Evolutionary conservation across 73 alveolate species (phyloP), one percentile per base, ranked within the genome.

Genomic region (Urostyla sp.): DNA sequence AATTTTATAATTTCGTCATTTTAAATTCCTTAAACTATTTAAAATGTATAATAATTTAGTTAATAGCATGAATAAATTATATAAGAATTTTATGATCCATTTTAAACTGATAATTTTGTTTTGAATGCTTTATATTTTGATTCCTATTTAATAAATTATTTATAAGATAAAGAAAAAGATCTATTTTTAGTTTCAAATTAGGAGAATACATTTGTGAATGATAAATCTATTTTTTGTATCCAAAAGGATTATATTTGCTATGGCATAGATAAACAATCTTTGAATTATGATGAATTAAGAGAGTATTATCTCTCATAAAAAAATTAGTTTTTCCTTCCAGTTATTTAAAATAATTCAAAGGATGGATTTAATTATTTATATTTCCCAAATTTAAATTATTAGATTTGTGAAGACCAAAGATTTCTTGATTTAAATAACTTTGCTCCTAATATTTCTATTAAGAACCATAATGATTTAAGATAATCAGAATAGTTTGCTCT

Each of bases 121-220:
- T 69, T 67, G 20, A 40, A 55, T 4, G 30, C 49, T 1, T 46
- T 69, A 40, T 69, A 69, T 31, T 69, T 69, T 23, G 34, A 69
- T n/a, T 67, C 44, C n/a, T 69, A 67, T 13, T 46, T 69, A 1
- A 37, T 46, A 27, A 53, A 46, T 1, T n/a, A n/a, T n/a, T n/a
- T n/a, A n/a, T 38, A 46, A 32, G 20, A 69, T 28, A 69, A 69
- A 30, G 83, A 69, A 3, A n/a, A n/a, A n/a, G 83, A 69, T 4
- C 26, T 69, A 1, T 26, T 53, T 1, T 67, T 69, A 16, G 56
- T 45, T 3, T 18, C 20, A n/a, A 50, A 30, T 10, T 46, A 69
- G 49, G 7, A 34, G 1, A 21, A 28, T 10, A 44, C 83, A 13
- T 69, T 69, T 45, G 27, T 69, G 27, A 1, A 46, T 24, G 83